Base-by-base conservation (phyloP, 1,284 basidiomycete genomes). In the Cerioporus squamosus region DNA sequence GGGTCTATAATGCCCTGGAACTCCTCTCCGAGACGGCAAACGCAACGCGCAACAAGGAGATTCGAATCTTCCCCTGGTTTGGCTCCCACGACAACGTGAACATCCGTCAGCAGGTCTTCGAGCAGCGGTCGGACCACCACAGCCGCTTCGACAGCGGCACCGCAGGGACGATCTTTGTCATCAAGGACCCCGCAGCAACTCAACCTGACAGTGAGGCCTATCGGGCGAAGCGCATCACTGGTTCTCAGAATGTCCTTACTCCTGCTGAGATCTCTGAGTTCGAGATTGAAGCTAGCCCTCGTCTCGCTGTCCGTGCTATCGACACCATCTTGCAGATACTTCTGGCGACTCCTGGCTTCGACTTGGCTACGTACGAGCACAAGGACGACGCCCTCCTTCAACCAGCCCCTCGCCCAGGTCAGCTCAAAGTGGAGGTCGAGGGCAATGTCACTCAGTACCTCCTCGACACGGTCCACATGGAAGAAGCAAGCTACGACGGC, bases 11-110 rank as follows among this genome's bases (percentile, higher is more conserved):
- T 5, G 46, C 46, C 18, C n/a, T 20, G 10, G 31, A 33, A n/a
- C 6, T 9, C 15, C 29, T 33, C 29, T 47, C 45, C 2, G 45
- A 17, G 12, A 14, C 14, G 14, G 38, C 38, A 14, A 23, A 8
- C 4, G 18, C 5, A n/a, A 15, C 6, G 15, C 9, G 51, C 24
- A 26, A 47, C 4, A 9, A 31, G 5, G 31, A 64, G 9, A 72
- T 75, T 17, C 43, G 66, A 6, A 20, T 49, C 5, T 62, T 62
- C 49, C 66, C 68, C 1, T 74, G 66, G 67, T 29, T 69, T n/a
- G 62, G 72, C 6, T 64, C 69, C 2, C 71, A 78, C 55, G 75
- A 79, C 63, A 79, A 79, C 58, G 44, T 78, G 51, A 71, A 76
- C 39, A 54, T 78, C 12, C 59, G 71, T 0, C 71, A 76, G 49